phyloP scores from a whole-genome alignment of 768 basidiomycete species.

The Inosperma sp. region DNA sequence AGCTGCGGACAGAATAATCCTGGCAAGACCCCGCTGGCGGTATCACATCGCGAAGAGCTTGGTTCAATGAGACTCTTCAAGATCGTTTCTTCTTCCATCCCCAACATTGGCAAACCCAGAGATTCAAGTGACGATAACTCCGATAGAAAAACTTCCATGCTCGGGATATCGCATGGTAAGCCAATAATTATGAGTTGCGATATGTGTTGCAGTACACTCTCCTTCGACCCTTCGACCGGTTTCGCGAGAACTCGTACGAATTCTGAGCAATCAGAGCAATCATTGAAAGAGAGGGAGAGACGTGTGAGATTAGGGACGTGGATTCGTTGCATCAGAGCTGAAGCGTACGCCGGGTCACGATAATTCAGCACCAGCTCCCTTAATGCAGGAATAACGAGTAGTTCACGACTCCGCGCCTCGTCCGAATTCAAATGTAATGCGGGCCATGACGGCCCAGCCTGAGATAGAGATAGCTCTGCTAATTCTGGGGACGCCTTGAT shows the following conservation, averaged over 20 bases:
- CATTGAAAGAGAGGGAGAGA: constrained; percentile 50
- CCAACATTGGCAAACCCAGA: constrained; percentile 34
- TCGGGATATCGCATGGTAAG: constrained; percentile 38
- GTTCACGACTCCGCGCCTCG: constrained; percentile 32
- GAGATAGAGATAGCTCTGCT: constrained; percentile 43
- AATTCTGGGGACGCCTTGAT: constrained; percentile 51
- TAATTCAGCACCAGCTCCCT: constrained; percentile 35
- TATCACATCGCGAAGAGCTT: constrained; percentile 5
- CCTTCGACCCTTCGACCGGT: constrained; percentile 35
- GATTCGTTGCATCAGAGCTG: constrained; percentile 35
- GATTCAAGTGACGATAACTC: constrained; percentile 44
- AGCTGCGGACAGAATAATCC: too few species aligned
- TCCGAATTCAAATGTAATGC: constrained; percentile 20
- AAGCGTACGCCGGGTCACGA: constrained; percentile 35
- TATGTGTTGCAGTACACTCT: constrained; percentile 45
- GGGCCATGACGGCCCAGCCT: constrained; percentile 48
- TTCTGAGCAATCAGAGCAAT: constrained; percentile 48
- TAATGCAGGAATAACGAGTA: constrained; percentile 38
- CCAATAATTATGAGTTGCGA: constrained; percentile 49
- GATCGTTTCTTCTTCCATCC: constrained; percentile 27
- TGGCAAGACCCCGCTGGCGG: too few species aligned
- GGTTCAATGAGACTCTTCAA: constrained; percentile 27
- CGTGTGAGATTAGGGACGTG: constrained; percentile 36
- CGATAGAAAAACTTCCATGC: constrained; percentile 36
- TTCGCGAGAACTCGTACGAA: constrained; percentile 42